Conservation (phyloP, 1,284 basidiomycete species). For the Coriolopsis trogii region DNA sequence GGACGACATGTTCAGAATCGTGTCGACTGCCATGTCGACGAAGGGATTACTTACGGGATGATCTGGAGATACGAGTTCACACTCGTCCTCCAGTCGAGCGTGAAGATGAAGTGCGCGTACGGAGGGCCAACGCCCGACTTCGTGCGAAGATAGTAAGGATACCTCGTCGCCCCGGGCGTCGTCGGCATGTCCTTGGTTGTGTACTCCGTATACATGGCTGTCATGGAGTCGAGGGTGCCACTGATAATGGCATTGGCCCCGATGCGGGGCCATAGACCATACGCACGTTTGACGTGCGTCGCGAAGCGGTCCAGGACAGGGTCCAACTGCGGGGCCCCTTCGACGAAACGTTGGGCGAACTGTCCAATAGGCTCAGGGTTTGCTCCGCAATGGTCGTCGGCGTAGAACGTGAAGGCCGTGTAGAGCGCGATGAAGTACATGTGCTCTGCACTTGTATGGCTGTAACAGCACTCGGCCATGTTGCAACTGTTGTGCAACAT, state of each 20-base stretch:
- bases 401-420: no score
- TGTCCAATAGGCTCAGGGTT: slow-evolving; percentile 10
- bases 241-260: slow-evolving; percentile 18
- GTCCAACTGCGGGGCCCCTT: slow-evolving; percentile 14
- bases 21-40: no score
- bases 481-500: no score
- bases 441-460: no score
- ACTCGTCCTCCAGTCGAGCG: slow-evolving; percentile 6
- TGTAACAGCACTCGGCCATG: no score
- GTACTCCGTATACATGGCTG: slow-evolving; percentile 17
- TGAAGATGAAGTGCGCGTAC: slow-evolving; percentile 18
- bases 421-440: no score
- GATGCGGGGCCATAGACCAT: slow-evolving; percentile 12
- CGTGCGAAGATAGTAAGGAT: slow-evolving; percentile 15
- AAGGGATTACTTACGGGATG: no score
- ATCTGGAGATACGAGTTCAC: slow-evolving; percentile 17
- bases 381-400: no score
- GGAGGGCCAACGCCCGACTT: slow-evolving; percentile 11
- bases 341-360: slow-evolving; percentile 9
- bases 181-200: slow-evolving; percentile 8
- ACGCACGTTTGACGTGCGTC: slow-evolving; percentile 3
- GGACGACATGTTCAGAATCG: no score
- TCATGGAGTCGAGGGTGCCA: slow-evolving; percentile 17
- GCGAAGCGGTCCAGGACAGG: slow-evolving; percentile 17
- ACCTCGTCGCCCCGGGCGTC: slow-evolving; percentile 12